Evolutionary conservation across 1,139 yeast species (phyloP), one percentile per base, ranked within the genome.

Genomic region (Candida glucosophila): DNA sequence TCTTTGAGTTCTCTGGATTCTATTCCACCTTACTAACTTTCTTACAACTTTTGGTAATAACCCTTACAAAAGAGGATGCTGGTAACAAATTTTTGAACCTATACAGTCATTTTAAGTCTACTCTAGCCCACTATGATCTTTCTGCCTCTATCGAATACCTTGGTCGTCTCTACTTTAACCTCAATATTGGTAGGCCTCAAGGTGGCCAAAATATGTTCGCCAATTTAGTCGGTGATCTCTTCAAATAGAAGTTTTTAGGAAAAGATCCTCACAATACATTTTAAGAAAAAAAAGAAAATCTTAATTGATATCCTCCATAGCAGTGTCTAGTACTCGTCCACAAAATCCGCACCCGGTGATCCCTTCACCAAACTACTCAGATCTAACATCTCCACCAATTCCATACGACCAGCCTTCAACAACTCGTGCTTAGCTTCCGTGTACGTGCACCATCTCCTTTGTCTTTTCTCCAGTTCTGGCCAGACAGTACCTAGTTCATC

Each of bases 171-270:
- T 61, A 58, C 37, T 63, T 55, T 34, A 46, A 44, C 15, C 49
- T 63, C 35, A 49, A 47, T 22, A 39, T 61, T 39, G 81, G 79
- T 9, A 70, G 77, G 22, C 53, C 68, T 11, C 73, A 65, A 27
- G 71, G 67, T 26, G 77, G 71, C 31, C 66, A 65, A 11, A 83
- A 85, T 45, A 62, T 82, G 60, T 56, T 88, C 43, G 90, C 85
- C 40, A 85, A 79, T 43, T 65, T 88, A 60, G 82, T 88, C 94
- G 77, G 92, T 13, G 85, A 86, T 17, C 60, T 86, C 29, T 66
- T 83, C 39, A 62, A 62, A 38, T 64, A 44, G 29, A 12, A n/a
- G n/a, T n/a, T n/a, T n/a, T n/a, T n/a, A n/a, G n/a, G n/a, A n/a
- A n/a, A 15, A 29, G 11, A n/a, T 16, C n/a, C 15, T 10, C 14